A percentile compares a stretch with the other conserved stretches of the same genome.
Evolutionary conservation across 2,329 filamentous ascomycete species (phyloP).

Genomic region (Chaetomiaceae sp.): DNA sequence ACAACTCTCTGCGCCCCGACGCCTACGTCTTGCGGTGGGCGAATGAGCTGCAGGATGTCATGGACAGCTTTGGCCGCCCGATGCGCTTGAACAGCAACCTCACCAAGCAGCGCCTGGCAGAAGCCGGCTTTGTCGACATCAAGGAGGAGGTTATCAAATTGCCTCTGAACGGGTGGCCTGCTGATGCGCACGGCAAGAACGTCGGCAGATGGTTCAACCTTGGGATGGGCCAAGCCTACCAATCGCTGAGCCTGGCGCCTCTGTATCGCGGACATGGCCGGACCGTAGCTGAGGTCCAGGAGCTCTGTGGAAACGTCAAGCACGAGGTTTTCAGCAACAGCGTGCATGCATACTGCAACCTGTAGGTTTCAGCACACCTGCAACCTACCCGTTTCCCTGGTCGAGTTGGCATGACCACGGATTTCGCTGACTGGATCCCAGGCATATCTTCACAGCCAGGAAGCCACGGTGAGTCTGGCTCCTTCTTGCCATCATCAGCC

Average conservation of each 20-base stretch:
- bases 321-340: conserved; percentile 64
- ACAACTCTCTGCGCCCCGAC: conserved; percentile 53
- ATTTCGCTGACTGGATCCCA: conserved; percentile 18
- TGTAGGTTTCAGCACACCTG: conserved; percentile 54
- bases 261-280: conserved; percentile 63
- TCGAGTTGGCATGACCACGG: not conserved
- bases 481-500: conserved; percentile 6
- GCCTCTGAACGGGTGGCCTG: conserved; percentile 70
- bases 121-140: conserved; percentile 76
- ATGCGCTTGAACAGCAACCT: conserved; percentile 53
- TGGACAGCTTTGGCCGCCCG: conserved; percentile 59
- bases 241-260: conserved; percentile 68
- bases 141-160: conserved; percentile 64
- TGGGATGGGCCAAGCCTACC: conserved; percentile 66
- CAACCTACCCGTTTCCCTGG: not conserved
- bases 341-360: conserved; percentile 67
- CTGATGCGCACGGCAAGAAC: conserved; percentile 59
- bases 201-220: conserved; percentile 82
- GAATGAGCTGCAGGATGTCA: conserved; percentile 61
- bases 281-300: conserved; percentile 57
- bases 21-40: conserved; percentile 67
- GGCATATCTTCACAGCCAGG: conserved; percentile 34
- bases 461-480: conserved; percentile 26
- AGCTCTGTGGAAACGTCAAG: conserved; percentile 59
- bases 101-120: conserved; percentile 58